Conservation (phyloP, 345 rosid genomes). For the Theobroma cacao region DNA sequence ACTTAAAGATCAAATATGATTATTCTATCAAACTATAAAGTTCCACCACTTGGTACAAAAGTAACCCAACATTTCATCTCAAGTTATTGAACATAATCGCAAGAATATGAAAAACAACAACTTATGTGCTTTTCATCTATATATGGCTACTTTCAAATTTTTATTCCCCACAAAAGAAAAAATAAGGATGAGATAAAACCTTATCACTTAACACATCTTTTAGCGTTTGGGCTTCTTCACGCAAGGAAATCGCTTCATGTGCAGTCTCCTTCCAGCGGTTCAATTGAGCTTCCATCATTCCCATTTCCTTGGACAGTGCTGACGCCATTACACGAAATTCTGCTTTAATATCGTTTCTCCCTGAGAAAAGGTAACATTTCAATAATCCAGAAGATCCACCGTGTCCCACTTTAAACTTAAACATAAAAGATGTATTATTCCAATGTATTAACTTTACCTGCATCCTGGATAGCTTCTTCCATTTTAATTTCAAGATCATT, state of each 20-base stretch:
- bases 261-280: conserved; percentile 90
- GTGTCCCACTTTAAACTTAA: neutral
- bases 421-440: neutral
- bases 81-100: neutral
- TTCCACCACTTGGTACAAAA: neutral
- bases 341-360: conserved; percentile 76
- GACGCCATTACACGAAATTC: conserved; percentile 89
- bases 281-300: conserved; percentile 89
- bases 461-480: conserved; percentile 85
- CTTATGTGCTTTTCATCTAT: neutral
- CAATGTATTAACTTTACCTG: conserved; percentile 42
- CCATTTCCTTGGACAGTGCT: conserved; percentile 92
- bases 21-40: neutral
- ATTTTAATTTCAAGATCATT: conserved; percentile 83
- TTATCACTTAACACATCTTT: conserved; percentile 59
- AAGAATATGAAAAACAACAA: neutral
- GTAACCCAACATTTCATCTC: neutral
- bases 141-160: neutral
- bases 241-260: conserved; percentile 67
- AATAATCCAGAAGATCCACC: conserved; percentile 17
- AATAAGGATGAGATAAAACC: conserved; percentile 34
- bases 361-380: conserved; percentile 40
- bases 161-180: neutral
- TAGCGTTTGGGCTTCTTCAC: conserved; percentile 59
- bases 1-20: neutral